phyloP scores from a whole-genome alignment of 176 grass and related monocot genomes.

The Bonia amplexicaulis region DNA sequence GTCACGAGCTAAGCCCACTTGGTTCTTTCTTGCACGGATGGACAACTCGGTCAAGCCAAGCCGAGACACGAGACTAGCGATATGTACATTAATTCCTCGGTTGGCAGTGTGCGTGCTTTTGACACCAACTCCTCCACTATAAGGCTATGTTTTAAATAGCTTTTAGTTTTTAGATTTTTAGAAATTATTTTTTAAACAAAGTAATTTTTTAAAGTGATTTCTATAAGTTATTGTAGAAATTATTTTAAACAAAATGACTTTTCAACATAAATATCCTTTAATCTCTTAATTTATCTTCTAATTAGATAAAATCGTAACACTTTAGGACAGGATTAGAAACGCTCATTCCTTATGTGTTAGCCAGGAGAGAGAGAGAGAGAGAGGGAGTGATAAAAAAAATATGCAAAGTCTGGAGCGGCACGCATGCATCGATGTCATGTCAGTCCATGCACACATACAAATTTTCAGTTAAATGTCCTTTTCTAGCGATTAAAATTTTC shows the following conservation, averaged over 20 bases:
- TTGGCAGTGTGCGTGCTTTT: constrained; percentile 14
- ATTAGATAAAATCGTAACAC: no score
- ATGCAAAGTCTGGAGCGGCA: neutral
- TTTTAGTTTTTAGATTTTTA: no score
- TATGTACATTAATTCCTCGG: constrained; percentile 7
- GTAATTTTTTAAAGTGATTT: no score
- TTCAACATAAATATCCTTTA: no score
- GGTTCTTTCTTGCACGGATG: constrained; percentile 3
- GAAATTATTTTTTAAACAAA: no score
- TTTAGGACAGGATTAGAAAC: neutral
- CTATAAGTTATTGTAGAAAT: no score
- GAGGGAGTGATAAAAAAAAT: neutral
- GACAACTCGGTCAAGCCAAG: constrained; percentile 6
- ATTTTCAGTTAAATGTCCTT: constrained; percentile 37
- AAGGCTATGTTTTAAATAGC: no score
- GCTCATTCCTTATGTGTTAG: neutral
- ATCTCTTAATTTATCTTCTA: no score
- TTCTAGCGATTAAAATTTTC: neutral
- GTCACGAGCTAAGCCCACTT: constrained; percentile 8
- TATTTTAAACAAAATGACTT: no score
- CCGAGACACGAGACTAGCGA: neutral
- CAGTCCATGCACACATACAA: constrained; percentile 13
- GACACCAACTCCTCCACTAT: neutral
- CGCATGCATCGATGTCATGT: constrained; percentile 1
- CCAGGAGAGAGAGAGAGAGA: neutral